Percentiles rank a stretch among this genome's conserved stretches.
These are phyloP conservation scores for Debaryomyces sp. DNA, from an alignment of 1,139 yeast genomes.

Conservation along the genomic window DNA sequence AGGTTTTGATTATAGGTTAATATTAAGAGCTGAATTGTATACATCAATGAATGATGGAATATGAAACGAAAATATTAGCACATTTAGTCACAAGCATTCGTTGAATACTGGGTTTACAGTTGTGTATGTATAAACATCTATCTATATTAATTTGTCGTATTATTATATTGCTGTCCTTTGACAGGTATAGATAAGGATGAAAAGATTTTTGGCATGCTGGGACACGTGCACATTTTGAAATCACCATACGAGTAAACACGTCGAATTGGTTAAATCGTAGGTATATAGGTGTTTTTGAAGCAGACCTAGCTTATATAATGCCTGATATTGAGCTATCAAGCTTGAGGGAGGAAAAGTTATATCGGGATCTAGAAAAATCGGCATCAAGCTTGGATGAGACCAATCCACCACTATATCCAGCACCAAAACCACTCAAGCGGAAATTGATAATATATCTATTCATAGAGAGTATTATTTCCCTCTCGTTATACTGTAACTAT, in stretches of 20 bases:
- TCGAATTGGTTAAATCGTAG: not conserved
- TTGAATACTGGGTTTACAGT: too few relatives aligned
- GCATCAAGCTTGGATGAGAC: constrained; percentile 5
- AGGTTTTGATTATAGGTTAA: too few relatives aligned
- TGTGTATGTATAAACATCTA: too few relatives aligned
- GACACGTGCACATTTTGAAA: not conserved
- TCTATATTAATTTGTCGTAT: not conserved
- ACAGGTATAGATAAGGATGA: not conserved
- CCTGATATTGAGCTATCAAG: constrained; percentile 7
- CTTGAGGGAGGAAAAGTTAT: constrained; percentile 2
- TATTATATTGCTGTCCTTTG: not conserved
- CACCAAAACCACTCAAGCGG: constrained; percentile 19
- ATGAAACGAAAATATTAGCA: too few relatives aligned
- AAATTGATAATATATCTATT: constrained; percentile 19
- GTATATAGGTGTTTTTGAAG: not conserved
- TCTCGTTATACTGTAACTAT: constrained; percentile 32
- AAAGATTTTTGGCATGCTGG: not conserved
- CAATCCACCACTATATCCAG: constrained; percentile 22
- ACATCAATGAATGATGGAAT: too few relatives aligned
- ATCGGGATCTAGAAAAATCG: constrained; percentile 14
- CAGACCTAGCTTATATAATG: not conserved
- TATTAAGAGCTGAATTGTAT: too few relatives aligned
- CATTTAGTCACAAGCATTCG: not conserved
- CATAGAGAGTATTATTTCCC: constrained; percentile 26
- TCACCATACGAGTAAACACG: not conserved